Percentiles rank a stretch among this genome's conserved stretches.
These are phyloP conservation scores for Ustilago loliicola DNA, from an alignment of 1,284 basidiomycete genomes.

Conservation along the genomic window DNA sequence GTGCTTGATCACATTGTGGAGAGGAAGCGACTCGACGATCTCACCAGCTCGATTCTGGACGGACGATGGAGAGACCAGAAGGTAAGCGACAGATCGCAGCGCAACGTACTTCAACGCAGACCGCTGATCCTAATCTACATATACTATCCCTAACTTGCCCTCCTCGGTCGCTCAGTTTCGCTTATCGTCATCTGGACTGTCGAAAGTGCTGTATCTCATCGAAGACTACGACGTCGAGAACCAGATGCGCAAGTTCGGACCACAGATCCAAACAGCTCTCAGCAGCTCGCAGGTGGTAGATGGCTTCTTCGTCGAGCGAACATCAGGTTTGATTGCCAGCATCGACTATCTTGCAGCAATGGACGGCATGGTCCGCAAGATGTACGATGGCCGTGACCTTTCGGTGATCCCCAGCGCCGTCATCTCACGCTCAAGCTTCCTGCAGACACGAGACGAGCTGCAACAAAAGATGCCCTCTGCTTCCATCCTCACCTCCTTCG, in stretches of 20 bases:
- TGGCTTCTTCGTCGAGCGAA: conserved; percentile 75
- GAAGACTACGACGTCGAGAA: conserved; percentile 73
- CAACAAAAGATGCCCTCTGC: conserved; percentile 63
- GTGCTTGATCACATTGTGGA: conserved; percentile 76
- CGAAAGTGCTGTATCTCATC: conserved; percentile 74
- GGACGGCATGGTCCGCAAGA: conserved; percentile 72
- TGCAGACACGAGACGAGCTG: conserved; percentile 70
- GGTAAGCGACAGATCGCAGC: conserved; percentile 50
- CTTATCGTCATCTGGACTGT: conserved; percentile 73
- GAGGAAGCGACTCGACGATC: conserved; percentile 75
- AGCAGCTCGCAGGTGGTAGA: conserved; percentile 75
- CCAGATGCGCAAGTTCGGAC: conserved; percentile 62
- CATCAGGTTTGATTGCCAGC: conserved; percentile 73
- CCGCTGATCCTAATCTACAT: too few species aligned
- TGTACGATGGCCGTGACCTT: conserved; percentile 70
- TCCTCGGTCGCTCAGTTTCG: conserved; percentile 69
- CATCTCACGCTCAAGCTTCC: conserved; percentile 70
- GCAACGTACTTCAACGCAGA: background rate
- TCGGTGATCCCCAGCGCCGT: conserved; percentile 72
- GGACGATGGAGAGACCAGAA: conserved; percentile 76
- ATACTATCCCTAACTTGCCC: conserved; percentile 41
- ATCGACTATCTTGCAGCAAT: conserved; percentile 73
- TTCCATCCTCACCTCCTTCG: conserved; percentile 72
- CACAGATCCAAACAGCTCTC: conserved; percentile 70
- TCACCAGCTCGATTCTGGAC: conserved; percentile 74